These are phyloP conservation scores for Orobanche coerulescens DNA, from an alignment of 257 asterid species.

Conservation along the genomic window DNA sequence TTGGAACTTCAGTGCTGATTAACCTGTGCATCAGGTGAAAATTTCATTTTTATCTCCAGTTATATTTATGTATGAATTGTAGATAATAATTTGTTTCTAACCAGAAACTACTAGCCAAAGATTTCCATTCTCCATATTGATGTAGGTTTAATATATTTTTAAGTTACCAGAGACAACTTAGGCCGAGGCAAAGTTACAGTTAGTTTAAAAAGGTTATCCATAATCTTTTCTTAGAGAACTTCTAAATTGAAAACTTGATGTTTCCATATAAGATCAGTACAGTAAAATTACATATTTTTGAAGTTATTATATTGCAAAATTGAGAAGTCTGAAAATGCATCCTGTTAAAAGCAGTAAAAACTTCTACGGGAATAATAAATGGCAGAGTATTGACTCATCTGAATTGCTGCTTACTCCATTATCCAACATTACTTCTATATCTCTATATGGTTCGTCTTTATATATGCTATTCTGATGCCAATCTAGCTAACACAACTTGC, in stretches of 20 bases:
- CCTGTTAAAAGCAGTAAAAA: constrained; percentile 1
- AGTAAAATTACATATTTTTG: not conserved
- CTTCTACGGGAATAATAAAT: constrained; percentile 1
- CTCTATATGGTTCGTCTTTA: not conserved
- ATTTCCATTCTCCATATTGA: not conserved
- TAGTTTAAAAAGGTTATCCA: not conserved
- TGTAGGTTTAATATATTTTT: not conserved
- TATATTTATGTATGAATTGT: not conserved
- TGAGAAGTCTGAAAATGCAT: not conserved
- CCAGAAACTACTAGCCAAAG: not conserved
- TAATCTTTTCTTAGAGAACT: not conserved
- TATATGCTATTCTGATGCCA: not conserved
- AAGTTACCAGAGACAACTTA: not conserved
- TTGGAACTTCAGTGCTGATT: not conserved
- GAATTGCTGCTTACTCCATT: not conserved
- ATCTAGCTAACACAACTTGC: constrained; percentile 1
- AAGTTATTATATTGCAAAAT: not conserved
- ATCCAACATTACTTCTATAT: constrained; percentile 2
- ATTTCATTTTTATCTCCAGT: not conserved
- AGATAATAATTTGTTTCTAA: not conserved
- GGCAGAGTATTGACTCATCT: not conserved
- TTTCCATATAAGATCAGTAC: not conserved
- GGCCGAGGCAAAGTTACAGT: not conserved
- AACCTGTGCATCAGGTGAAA: not conserved
- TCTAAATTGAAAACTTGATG: not conserved